phyloP scores from a whole-genome alignment of 169 alveolate species.

The Eimeria tenella region DNA sequence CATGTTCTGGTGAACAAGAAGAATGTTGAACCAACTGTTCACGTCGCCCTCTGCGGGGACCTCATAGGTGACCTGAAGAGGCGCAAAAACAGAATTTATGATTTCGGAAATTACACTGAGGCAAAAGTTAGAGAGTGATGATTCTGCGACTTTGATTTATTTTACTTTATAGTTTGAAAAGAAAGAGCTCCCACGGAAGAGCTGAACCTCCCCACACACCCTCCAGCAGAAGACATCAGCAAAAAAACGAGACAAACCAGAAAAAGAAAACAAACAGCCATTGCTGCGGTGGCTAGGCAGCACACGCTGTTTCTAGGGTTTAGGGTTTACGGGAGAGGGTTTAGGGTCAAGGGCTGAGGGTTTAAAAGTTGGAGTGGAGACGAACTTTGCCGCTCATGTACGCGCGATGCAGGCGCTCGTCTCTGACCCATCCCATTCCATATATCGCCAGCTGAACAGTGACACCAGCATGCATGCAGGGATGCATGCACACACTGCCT shows the following conservation, averaged over 20 bases:
- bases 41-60: constrained; percentile 64
- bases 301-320: too few relatives aligned
- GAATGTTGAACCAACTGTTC: constrained; percentile 90
- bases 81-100: not conserved
- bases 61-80: constrained; percentile 67
- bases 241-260: too few relatives aligned
- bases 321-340: not conserved
- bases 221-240: too few relatives aligned
- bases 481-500: not conserved
- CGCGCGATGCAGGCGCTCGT: constrained; percentile 91
- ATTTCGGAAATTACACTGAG: too few relatives aligned
- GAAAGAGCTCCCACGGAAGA: too few relatives aligned
- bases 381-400: constrained; percentile 85
- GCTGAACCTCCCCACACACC: too few relatives aligned
- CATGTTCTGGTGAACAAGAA: constrained; percentile 95
- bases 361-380: not conserved
- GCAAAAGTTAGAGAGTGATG: too few relatives aligned
- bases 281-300: too few relatives aligned
- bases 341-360: not conserved
- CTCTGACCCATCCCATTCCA: constrained; percentile 97
- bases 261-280: too few relatives aligned
- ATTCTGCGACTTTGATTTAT: too few relatives aligned
- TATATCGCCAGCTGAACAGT: constrained; percentile 84
- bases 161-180: too few relatives aligned
- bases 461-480: not conserved